These are phyloP conservation scores for Colletotrichum lindemuthianum DNA, from an alignment of 2,329 filamentous ascomycete species.

Conservation along the genomic window DNA sequence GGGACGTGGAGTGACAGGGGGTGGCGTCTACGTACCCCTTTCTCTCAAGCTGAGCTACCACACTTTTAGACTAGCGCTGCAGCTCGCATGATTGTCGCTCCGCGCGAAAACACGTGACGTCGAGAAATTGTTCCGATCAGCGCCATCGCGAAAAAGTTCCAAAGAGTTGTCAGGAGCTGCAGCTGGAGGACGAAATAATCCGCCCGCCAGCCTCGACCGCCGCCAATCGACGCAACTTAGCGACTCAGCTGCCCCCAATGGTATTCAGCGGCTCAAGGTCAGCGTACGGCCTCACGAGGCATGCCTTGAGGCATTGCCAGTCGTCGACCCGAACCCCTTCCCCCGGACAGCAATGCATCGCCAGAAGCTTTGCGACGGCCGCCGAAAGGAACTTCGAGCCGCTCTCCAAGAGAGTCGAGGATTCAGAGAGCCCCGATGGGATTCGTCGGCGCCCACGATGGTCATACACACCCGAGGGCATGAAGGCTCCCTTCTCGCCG, in stretches of 20 bases:
- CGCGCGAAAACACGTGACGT: constrained; percentile 32
- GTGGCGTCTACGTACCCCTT: too few relatives aligned
- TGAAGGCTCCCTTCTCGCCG: constrained; percentile 76
- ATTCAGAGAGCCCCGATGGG: constrained; percentile 27
- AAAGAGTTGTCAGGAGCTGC: constrained; percentile 25
- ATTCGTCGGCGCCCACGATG: constrained; percentile 64
- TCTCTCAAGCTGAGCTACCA: neutral
- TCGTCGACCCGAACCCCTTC: constrained; percentile 22
- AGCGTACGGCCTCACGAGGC: constrained; percentile 33
- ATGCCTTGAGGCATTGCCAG: constrained; percentile 35
- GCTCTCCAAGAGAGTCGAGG: constrained; percentile 20
- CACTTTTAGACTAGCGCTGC: neutral
- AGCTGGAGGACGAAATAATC: constrained; percentile 20
- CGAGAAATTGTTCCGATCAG: constrained; percentile 33
- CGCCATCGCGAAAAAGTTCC: constrained; percentile 35
- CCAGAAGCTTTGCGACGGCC: constrained; percentile 32
- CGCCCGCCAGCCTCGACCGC: neutral
- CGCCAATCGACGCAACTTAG: neutral
- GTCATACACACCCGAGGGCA: constrained; percentile 74
- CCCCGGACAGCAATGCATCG: constrained; percentile 19
- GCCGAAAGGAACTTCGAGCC: constrained; percentile 28
- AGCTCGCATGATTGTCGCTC: constrained; percentile 28
- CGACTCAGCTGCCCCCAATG: constrained; percentile 28
- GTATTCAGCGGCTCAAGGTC: constrained; percentile 31
- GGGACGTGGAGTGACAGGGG: neutral